Conservation (phyloP, 2,329 filamentous ascomycete species). For the Tolypocladium endophyticum region DNA sequence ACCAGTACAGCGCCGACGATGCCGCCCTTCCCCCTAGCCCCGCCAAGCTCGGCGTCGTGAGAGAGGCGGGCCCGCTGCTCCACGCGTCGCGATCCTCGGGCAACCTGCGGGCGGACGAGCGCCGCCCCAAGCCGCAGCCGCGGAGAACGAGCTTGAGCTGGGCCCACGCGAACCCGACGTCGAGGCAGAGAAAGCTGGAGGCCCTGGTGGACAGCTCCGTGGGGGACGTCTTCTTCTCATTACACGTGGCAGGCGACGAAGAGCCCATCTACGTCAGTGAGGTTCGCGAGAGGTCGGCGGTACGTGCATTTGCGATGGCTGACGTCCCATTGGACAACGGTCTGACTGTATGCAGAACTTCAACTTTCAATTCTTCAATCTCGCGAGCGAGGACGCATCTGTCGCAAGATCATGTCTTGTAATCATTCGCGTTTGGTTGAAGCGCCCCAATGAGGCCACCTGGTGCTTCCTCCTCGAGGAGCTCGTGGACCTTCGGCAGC, state of each 20-base stretch:
- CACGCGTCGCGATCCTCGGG: constrained; percentile 41
- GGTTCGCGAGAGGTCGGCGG: constrained; percentile 63
- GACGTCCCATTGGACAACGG: neutral
- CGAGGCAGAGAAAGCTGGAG: constrained; percentile 66
- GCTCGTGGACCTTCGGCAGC: constrained; percentile 54
- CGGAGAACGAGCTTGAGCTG: constrained; percentile 39
- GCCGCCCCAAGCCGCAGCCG: constrained; percentile 12
- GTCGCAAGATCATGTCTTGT: constrained; percentile 57
- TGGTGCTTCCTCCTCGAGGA: constrained; percentile 62
- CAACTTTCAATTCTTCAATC: constrained; percentile 76
- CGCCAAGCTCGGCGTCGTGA: constrained; percentile 49
- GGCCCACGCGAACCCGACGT: constrained; percentile 32
- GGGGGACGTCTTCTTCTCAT: constrained; percentile 81
- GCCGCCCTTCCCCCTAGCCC: constrained; percentile 61
- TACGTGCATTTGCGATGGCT: constrained; percentile 15
- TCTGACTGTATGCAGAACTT: constrained; percentile 50
- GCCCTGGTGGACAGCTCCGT: constrained; percentile 59
- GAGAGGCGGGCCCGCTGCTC: constrained; percentile 32
- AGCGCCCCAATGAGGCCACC: constrained; percentile 35
- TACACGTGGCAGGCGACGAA: constrained; percentile 56
- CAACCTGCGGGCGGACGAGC: constrained; percentile 5
- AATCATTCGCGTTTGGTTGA: constrained; percentile 66
- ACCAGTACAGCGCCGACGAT: constrained; percentile 66
- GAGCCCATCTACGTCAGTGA: constrained; percentile 90
- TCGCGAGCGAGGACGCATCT: constrained; percentile 49